Evolutionary conservation across 2,329 filamentous ascomycete species (phyloP).

Genomic region (Didymella pomorum): DNA sequence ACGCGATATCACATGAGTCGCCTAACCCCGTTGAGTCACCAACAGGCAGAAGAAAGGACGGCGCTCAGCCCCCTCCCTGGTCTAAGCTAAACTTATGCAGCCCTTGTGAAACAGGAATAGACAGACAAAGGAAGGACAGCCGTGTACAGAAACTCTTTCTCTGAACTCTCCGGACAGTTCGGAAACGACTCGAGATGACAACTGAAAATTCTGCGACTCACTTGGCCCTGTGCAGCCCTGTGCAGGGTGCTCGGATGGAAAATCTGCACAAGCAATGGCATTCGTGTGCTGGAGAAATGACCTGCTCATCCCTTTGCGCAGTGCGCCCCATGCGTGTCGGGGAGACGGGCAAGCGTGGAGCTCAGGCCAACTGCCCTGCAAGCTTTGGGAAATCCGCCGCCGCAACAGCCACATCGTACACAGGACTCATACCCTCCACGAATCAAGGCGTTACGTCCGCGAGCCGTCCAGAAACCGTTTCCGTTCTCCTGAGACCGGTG

Average conservation of each 20-base stretch:
- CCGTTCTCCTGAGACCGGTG: constrained; percentile 40
- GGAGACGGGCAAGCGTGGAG: constrained; percentile 25
- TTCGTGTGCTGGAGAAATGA: constrained; percentile 16
- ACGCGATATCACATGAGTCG: constrained; percentile 50
- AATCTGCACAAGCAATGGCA: constrained; percentile 22
- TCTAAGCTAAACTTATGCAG: constrained; percentile 37
- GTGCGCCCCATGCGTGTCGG: constrained; percentile 29
- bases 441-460: constrained; percentile 35
- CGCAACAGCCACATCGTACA: constrained; percentile 40
- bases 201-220: constrained; percentile 20
- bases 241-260: constrained; percentile 16
- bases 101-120: constrained; percentile 42
- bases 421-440: constrained; percentile 31
- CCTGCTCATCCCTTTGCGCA: constrained; percentile 33
- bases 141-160: constrained; percentile 5
- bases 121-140: constrained; percentile 34
- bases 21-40: constrained; percentile 30
- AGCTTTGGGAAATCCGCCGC: constrained; percentile 25
- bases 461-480: constrained; percentile 30
- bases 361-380: constrained; percentile 39
- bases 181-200: constrained; percentile 17
- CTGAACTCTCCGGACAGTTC: constrained; percentile 12
- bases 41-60: constrained; percentile 37
- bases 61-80: constrained; percentile 33
- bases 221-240: constrained; percentile 16